Conservation (phyloP, 331 rosid genomes). For the Phaseolus coccineus region DNA sequence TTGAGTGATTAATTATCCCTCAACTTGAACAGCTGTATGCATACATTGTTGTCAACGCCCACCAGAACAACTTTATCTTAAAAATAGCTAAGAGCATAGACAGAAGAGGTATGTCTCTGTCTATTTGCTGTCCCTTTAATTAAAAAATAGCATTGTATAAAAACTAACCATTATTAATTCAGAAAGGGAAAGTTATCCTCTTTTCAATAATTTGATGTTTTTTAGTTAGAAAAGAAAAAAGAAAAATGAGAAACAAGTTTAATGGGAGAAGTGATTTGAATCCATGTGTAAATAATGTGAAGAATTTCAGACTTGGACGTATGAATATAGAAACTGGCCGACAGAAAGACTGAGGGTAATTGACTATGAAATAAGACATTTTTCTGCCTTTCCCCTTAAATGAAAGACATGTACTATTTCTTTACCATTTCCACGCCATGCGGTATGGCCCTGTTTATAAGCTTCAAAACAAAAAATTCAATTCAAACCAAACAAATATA, state of each 20-base stretch:
- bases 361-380: neutral
- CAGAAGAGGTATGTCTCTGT: constrained; percentile 8
- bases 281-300: neutral
- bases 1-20: constrained; percentile 10
- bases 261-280: neutral
- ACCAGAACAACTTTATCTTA: neutral
- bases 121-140: neutral
- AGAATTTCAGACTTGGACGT: constrained; percentile 4
- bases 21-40: neutral
- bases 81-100: neutral
- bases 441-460: neutral
- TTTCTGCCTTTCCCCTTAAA: neutral
- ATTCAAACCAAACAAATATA: constrained; percentile 3
- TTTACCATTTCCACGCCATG: constrained; percentile 5
- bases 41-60: constrained; percentile 25
- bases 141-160: neutral
- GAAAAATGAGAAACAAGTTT: neutral
- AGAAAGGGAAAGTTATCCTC: neutral
- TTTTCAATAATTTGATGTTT: neutral
- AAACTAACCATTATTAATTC: neutral
- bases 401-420: neutral
- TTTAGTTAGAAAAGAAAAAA: neutral
- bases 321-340: neutral
- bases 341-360: neutral
- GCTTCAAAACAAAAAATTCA: constrained; percentile 12